Percentiles rank a stretch among this genome's conserved stretches.
phyloP scores from a whole-genome alignment of 768 basidiomycete species.

The Rhizopogon sp. region DNA sequence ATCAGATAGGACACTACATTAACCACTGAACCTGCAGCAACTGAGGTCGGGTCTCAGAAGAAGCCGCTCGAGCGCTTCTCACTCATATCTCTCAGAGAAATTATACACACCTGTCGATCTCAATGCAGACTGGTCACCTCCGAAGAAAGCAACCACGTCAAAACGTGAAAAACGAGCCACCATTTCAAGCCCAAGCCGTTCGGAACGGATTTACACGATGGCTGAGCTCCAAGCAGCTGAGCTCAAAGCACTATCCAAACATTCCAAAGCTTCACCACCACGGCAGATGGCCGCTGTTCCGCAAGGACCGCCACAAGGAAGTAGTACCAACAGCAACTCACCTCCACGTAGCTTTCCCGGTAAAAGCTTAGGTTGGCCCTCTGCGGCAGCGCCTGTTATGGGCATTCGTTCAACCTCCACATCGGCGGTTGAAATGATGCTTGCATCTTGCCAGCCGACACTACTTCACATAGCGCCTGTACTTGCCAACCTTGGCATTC shows the following conservation, averaged over 20 bases:
- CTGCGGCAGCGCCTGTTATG: background rate
- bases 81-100: conserved; percentile 21
- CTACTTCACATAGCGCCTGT: conserved; percentile 57
- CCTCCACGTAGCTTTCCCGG: conserved; percentile 13
- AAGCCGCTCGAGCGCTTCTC: conserved; percentile 16
- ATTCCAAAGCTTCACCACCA: conserved; percentile 19
- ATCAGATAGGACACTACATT: background rate
- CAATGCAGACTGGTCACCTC: conserved; percentile 9
- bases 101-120: conserved; percentile 17
- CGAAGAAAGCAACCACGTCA: conserved; percentile 10
- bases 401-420: conserved; percentile 31
- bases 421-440: conserved; percentile 44
- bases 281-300: background rate
- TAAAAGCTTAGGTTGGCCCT: conserved; percentile 8
- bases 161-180: conserved; percentile 16
- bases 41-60: conserved; percentile 14
- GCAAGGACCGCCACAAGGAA: conserved; percentile 10
- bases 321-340: conserved; percentile 15
- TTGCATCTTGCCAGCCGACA: conserved; percentile 61
- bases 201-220: conserved; percentile 29
- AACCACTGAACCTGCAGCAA: background rate
- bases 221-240: conserved; percentile 24
- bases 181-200: conserved; percentile 25
- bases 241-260: conserved; percentile 21
- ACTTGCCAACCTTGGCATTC: conserved; percentile 54